phyloP scores from a whole-genome alignment of 2,329 filamentous ascomycete species.

The Trematosphaeria pertusa region DNA sequence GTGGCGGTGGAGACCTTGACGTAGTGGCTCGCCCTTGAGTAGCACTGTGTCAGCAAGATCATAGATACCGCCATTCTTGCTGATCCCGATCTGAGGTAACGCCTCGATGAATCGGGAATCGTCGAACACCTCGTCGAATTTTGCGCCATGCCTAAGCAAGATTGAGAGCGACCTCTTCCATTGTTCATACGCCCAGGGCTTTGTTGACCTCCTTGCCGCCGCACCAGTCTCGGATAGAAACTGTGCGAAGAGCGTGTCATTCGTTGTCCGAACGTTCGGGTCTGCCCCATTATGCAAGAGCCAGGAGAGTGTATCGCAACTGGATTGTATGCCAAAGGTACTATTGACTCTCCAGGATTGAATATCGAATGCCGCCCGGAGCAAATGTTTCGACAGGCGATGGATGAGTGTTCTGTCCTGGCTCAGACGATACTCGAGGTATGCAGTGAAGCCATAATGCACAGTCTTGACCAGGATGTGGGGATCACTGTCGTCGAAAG shows the following conservation, averaged over 20 bases:
- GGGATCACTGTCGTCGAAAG: background rate
- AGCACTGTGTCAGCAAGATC: background rate
- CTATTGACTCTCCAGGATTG: background rate
- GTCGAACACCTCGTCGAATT: background rate
- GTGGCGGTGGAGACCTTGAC: background rate
- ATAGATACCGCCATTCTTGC: background rate
- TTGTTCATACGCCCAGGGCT: background rate
- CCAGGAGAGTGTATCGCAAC: slow-evolving; percentile 1
- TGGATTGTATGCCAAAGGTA: background rate
- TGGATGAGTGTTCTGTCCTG: background rate
- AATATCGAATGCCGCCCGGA: background rate
- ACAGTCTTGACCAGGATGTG: background rate
- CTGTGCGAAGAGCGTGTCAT: background rate
- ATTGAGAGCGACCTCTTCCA: slow-evolving; percentile 1
- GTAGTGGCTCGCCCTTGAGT: too few relatives aligned
- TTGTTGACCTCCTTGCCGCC: background rate
- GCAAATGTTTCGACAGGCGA: background rate
- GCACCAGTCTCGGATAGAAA: background rate
- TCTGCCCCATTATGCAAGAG: slow-evolving; percentile 2
- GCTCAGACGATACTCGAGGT: background rate
- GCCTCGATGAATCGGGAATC: slow-evolving; percentile 2
- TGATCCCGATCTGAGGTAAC: background rate
- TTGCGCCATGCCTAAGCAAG: background rate
- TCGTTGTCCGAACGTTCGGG: background rate
- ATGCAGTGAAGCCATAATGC: background rate